Base-by-base conservation (phyloP, 2,329 filamentous ascomycete genomes). In the Endocalyx cinctus region DNA sequence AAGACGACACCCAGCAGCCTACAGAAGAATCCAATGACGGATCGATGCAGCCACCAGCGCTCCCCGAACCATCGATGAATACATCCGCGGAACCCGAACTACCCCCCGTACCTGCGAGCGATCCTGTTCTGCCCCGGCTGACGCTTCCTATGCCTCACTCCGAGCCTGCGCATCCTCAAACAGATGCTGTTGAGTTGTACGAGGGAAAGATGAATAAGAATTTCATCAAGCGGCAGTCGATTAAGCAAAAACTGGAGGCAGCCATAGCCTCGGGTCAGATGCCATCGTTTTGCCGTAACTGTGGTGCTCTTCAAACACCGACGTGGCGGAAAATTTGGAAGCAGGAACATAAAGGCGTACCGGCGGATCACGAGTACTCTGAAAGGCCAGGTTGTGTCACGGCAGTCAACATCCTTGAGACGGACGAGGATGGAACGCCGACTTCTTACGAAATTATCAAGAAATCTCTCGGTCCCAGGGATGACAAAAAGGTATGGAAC, bases 241-340 rank as follows among this genome's bases (percentile, higher is more conserved):
- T 79, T 45, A 72, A 70, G 50, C 71, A 79, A 41, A 71, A 71
- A 26, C 54, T 82, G 2, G 72, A 81, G 43, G 64, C 67, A 25
- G 79, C 78, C 0, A 80, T 97, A 34, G 72, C 72, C n/a, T 78
- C 79, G 34, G 92, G 92, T 5, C 77, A 88, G 45, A 83, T 89
- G 69, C 92, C 92, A 1, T 82, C 84, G 1, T 97, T 82, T 52
- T 98, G 92, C 58, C 77, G 77, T 43, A 95, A 97, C 50, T 98
- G 92, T 50, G 92, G 92, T 5, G 85, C 88, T 6, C 94, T 98
- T 37, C 86, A 97, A 50, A 98, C 92, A 1, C 87, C 90, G 0
- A 96, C 90, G 0, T 98, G 92, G 92, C 81, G 92, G 39, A 92
- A 90, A 52, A 87, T 92, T 10, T 96, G 84, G 72, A 79, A 80